phyloP scores from a whole-genome alignment of 192 early-diverging fungal genomes.

The Umbelopsis ramanniana region DNA sequence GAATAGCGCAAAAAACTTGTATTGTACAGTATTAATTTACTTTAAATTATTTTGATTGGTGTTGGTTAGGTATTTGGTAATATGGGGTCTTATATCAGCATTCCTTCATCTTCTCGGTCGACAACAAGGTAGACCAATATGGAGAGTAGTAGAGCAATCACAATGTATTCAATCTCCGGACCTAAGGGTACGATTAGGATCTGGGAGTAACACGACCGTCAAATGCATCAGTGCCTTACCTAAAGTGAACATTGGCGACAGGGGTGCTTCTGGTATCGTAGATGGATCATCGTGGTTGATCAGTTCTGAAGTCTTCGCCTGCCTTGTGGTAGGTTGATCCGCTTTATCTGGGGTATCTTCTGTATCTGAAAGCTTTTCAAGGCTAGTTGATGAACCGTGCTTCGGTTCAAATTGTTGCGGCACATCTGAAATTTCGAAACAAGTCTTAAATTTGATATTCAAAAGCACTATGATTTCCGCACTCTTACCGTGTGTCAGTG shows the following conservation, averaged over 20 bases:
- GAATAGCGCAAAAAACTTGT: not conserved
- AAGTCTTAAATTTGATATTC: no score
- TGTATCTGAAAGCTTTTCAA: not conserved
- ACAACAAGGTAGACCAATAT: slow-evolving; percentile 5
- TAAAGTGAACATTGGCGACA: slow-evolving; percentile 1
- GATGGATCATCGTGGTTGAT: not conserved
- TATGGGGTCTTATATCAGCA: not conserved
- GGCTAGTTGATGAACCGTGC: no score
- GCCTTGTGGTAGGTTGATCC: not conserved
- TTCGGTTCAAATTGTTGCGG: no score
- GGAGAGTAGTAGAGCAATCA: slow-evolving; percentile 7
- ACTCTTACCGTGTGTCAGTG: not conserved
- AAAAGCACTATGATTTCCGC: no score
- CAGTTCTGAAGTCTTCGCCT: not conserved
- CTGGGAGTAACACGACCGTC: not conserved
- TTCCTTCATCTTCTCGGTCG: not conserved
- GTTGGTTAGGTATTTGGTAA: not conserved
- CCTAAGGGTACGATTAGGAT: not conserved
- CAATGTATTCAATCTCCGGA: slow-evolving; percentile 19
- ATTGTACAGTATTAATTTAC: not conserved
- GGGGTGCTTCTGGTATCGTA: not conserved
- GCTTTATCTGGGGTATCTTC: not conserved
- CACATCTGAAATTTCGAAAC: no score
- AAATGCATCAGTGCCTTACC: not conserved
- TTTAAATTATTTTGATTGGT: not conserved